Evolutionary conservation across 2,329 filamentous ascomycete genomes (phyloP).

Genomic region (Hawksworthiomyces lignivorus): DNA sequence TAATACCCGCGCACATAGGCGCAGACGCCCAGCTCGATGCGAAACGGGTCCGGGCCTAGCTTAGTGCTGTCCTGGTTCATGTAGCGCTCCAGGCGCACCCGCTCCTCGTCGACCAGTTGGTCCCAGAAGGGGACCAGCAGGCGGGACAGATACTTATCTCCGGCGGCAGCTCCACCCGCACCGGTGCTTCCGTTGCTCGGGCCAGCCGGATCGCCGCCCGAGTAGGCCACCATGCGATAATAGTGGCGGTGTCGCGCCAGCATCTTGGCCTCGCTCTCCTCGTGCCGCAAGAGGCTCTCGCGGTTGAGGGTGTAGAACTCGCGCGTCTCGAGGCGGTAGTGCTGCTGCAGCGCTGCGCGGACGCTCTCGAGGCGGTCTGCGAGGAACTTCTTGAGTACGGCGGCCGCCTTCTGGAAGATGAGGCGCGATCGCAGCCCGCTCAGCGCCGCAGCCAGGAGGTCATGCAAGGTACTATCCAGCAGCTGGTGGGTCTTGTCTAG

Average conservation of each 20-base stretch:
- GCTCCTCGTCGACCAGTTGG: conserved; percentile 41
- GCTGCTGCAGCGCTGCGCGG: conserved; percentile 29
- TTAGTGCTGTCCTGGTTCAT: conserved; percentile 35
- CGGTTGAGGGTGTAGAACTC: conserved; percentile 52
- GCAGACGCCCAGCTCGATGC: conserved; percentile 53
- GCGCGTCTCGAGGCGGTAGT: conserved; percentile 45
- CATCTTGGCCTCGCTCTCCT: conserved; percentile 34
- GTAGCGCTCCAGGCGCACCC: conserved; percentile 33
- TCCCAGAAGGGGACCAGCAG: no score
- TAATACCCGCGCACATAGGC: conserved; percentile 63
- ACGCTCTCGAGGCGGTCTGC: conserved; percentile 29
- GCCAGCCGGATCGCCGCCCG: conserved; percentile 20
- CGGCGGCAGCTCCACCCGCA: no score
- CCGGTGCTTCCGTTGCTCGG: no score
- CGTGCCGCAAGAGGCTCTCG: conserved; percentile 38
- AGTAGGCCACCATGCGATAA: conserved; percentile 38
- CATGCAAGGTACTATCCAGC: conserved; percentile 37
- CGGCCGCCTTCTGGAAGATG: conserved; percentile 40
- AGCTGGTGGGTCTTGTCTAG: conserved; percentile 39
- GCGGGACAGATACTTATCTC: no score
- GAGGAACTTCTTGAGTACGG: conserved; percentile 38
- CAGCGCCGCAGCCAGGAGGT: conserved; percentile 41
- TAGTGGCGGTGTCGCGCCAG: conserved; percentile 42
- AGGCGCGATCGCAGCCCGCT: conserved; percentile 36
- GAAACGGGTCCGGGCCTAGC: conserved; percentile 51